Percentiles rank a stretch among this genome's conserved stretches.
These are phyloP conservation scores for Teunomyces stri DNA, from an alignment of 805 yeast genomes.

Conservation along the genomic window DNA sequence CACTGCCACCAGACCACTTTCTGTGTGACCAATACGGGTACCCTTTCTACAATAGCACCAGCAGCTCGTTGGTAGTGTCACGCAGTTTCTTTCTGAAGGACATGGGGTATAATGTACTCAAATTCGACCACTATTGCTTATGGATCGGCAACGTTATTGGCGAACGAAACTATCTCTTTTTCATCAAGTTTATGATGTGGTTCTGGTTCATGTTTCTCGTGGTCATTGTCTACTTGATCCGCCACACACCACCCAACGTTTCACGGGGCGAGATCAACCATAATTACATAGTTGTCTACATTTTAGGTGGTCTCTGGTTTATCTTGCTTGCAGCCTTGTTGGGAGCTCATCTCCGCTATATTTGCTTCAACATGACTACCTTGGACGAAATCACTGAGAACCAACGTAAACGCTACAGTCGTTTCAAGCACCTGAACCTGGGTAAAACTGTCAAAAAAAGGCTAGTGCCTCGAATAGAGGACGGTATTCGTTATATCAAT, in stretches of 20 bases:
- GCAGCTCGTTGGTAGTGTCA: constrained; percentile 62
- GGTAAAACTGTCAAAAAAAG: constrained; percentile 8
- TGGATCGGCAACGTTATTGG: constrained; percentile 79
- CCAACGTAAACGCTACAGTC: constrained; percentile 28
- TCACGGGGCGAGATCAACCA: constrained; percentile 34
- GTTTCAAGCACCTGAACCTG: constrained; percentile 17
- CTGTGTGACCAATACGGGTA: constrained; percentile 69
- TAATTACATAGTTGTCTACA: constrained; percentile 48
- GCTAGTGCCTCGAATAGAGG: constrained; percentile 23
- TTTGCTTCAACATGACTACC: constrained; percentile 51
- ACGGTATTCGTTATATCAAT: constrained; percentile 43
- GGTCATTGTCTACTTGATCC: constrained; percentile 20
- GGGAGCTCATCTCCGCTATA: constrained; percentile 43
- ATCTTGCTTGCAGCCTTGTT: constrained; percentile 44
- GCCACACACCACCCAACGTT: constrained; percentile 22
- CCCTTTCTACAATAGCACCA: constrained; percentile 72
- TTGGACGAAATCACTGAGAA: constrained; percentile 51
- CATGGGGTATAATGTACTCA: constrained; percentile 56
- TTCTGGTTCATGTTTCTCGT: constrained; percentile 35
- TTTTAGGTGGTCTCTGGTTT: constrained; percentile 45
- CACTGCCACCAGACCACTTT: constrained; percentile 56
- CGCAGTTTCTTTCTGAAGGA: constrained; percentile 70
- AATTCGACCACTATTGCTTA: constrained; percentile 81
- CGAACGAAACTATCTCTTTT: constrained; percentile 56
- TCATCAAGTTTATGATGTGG: constrained; percentile 50